These are phyloP conservation scores for Patellaria atrata DNA, from an alignment of 495 filamentous ascomycete genomes.

Conservation along the genomic window DNA sequence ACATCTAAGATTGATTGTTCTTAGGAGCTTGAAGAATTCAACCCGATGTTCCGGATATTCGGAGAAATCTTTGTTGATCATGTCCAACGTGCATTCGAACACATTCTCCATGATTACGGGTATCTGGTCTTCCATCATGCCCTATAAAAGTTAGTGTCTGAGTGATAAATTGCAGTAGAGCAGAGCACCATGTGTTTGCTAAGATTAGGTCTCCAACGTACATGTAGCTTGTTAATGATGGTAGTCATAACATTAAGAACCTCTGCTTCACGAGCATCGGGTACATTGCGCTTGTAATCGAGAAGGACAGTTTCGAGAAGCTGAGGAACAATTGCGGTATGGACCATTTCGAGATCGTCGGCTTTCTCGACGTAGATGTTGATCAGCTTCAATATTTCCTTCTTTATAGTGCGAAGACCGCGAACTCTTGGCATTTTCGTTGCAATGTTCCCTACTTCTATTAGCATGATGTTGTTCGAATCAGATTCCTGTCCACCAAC, in stretches of 20 bases:
- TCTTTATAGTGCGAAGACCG: constrained; percentile 93
- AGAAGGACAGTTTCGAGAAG: constrained; percentile 89
- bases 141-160: constrained; percentile 36
- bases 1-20: constrained; percentile 91
- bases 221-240: constrained; percentile 88
- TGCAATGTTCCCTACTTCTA: constrained; percentile 59
- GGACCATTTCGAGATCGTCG: constrained; percentile 86
- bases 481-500: constrained; percentile 32
- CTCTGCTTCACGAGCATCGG: constrained; percentile 90
- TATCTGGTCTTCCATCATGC: constrained; percentile 94
- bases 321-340: constrained; percentile 83
- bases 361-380: constrained; percentile 96
- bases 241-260: constrained; percentile 96
- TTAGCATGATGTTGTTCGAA: constrained; percentile 10
- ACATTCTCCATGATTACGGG: constrained; percentile 96
- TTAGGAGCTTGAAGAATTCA: constrained; percentile 91
- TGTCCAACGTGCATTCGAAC: constrained; percentile 95
- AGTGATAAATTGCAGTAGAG: constrained; percentile 4
- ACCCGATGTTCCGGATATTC: constrained; percentile 97
- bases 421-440: constrained; percentile 95
- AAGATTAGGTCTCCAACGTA: constrained; percentile 44
- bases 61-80: constrained; percentile 99
- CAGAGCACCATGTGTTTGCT: constrained; percentile 30
- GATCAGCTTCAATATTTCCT: constrained; percentile 96
- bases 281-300: constrained; percentile 94